A percentile compares a stretch with the other conserved stretches of the same genome.
Conservation (phyloP, 805 yeast species). For the Spathaspora hagerdaliae region DNA sequence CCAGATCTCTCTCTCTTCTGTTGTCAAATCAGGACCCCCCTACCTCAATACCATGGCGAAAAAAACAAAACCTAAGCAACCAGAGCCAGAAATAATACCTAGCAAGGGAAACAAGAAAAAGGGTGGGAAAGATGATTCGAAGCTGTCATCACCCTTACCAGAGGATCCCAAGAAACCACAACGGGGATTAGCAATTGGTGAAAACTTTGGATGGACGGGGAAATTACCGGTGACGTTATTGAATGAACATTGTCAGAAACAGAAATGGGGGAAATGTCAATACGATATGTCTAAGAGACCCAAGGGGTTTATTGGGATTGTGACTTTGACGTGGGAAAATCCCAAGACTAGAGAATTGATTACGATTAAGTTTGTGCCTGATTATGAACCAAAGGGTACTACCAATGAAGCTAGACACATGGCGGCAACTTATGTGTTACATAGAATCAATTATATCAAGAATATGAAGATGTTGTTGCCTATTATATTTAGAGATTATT, state of each 20-base stretch:
- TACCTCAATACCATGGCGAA: constrained; percentile 12
- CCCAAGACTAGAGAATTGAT: constrained; percentile 76
- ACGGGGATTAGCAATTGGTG: constrained; percentile 41
- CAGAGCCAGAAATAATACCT: constrained; percentile 2
- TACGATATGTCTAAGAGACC: constrained; percentile 57
- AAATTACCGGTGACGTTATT: constrained; percentile 83
- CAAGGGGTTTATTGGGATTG: constrained; percentile 62
- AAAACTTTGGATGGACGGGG: constrained; percentile 88
- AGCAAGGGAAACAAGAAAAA: constrained; percentile 2
- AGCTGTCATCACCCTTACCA: neutral
- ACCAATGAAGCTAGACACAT: constrained; percentile 85
- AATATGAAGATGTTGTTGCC: constrained; percentile 88
- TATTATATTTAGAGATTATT: constrained; percentile 69
- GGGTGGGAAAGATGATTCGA: neutral
- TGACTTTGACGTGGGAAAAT: constrained; percentile 64
- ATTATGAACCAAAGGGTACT: constrained; percentile 66
- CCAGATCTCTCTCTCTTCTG: neutral
- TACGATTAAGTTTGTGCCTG: constrained; percentile 50
- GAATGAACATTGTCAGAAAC: constrained; percentile 83
- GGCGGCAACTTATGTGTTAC: constrained; percentile 86
- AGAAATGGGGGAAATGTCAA: constrained; percentile 83
- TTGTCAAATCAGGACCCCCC: no score
- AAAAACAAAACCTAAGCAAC: constrained; percentile 10
- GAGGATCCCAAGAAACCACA: constrained; percentile 27
- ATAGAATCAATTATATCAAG: constrained; percentile 73